A percentile compares a stretch with the other conserved stretches of the same genome.
Evolutionary conservation across 1,139 yeast genomes (phyloP).

Genomic region (Hanseniaspora uvarum): DNA sequence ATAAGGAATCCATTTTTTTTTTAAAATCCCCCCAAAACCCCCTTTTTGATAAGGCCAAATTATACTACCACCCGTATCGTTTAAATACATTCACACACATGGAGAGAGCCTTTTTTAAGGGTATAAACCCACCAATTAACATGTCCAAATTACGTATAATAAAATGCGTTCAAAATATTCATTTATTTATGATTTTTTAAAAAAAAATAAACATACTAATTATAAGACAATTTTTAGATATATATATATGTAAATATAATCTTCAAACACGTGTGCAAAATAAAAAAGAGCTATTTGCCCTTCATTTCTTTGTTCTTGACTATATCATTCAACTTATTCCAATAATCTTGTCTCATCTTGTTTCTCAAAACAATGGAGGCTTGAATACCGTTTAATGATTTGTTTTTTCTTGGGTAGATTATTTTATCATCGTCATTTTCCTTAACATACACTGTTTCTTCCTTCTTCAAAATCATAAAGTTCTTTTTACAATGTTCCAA

Average conservation of each 20-base stretch:
- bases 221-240: too few relatives aligned
- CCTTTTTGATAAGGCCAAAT: background rate
- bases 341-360: conserved; percentile 40
- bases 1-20: too few relatives aligned
- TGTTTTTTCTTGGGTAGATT: conserved; percentile 6
- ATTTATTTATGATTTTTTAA: too few relatives aligned
- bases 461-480: conserved; percentile 43
- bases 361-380: conserved; percentile 18
- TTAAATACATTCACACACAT: background rate
- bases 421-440: conserved; percentile 33
- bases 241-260: too few relatives aligned
- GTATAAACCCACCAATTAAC: too few relatives aligned
- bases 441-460: conserved; percentile 46
- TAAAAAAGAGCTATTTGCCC: background rate
- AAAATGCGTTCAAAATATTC: too few relatives aligned
- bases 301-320: conserved; percentile 32
- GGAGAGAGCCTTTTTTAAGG: background rate
- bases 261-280: too few relatives aligned
- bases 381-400: conserved; percentile 16
- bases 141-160: background rate
- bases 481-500: conserved; percentile 31
- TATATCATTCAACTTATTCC: conserved; percentile 62
- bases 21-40: too few relatives aligned
- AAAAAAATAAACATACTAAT: too few relatives aligned
- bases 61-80: background rate